Evolutionary conservation across 768 basidiomycete genomes (phyloP), one percentile per base, ranked within the genome.

Genomic region (Macrolepiota dolichaula): DNA sequence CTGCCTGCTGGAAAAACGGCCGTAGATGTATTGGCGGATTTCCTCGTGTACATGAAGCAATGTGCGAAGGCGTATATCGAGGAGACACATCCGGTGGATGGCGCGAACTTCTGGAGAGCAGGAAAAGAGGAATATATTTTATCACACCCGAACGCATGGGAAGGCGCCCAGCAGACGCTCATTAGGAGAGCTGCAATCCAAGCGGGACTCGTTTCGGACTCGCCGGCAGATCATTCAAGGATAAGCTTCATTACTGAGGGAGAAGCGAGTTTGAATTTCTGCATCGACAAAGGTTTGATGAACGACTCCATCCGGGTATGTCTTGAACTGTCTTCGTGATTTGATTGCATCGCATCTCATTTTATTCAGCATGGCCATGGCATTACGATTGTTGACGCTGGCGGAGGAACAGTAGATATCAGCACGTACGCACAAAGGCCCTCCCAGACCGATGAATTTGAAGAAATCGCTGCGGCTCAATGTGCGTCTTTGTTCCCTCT

Each of bases 381-480:
- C 2, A 71, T 85, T 3, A 72, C 85, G 52, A 72, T 86, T 29
- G 78, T 85, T n/a, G 85, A 87, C 63, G 83, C 84, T 1, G 85
- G 85, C 4, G 84, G 84, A 57, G 85, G 84, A 36, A 87, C 84
- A 0, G 71, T 87, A 22, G 85, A 87, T 63, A 73, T 86, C 51
- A 85, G 81, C 56, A 77, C 81, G 4, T 86, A 86, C 59, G 76
- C 73, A 15, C 71, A 74, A 7, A 54, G 67, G 65, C 65, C 32
- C 60, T 63, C 62, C 62, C 22, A 68, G 61, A 2, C 61, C 65
- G 1, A 61, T 65, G 13, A 37, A 55, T 66, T 62, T 25, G 77
- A 81, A 55, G 84, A 85, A 67, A 77, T 80, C 32, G 77, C 78
- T 1, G 73, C 74, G 1, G 61, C 73, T 0, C 70, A 74, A 61